phyloP scores from a whole-genome alignment of 108 stramenopile species.

The Conticribra guillardii region DNA sequence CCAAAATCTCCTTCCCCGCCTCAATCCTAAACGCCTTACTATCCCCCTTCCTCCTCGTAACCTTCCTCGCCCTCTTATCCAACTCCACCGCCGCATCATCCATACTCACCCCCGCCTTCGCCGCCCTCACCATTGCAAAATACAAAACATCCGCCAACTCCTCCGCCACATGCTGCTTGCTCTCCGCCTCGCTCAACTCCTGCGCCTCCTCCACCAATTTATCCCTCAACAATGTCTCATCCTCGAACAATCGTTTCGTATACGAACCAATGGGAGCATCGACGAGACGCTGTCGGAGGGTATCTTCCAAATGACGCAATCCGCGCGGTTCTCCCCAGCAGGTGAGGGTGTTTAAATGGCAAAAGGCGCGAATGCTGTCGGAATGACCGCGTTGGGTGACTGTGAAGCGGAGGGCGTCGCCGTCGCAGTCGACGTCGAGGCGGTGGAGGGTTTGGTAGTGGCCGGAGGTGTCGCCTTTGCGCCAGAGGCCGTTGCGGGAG shows the following conservation, averaged over 20 bases:
- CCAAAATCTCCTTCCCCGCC: slow-evolving; percentile 83
- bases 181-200: slow-evolving; percentile 92
- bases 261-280: slow-evolving; percentile 94
- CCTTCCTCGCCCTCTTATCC: slow-evolving; percentile 90
- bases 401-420: slow-evolving; percentile 92
- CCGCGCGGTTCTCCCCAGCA: slow-evolving; percentile 93
- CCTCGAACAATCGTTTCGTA: slow-evolving; percentile 96
- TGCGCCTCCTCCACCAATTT: slow-evolving; percentile 99
- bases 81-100: slow-evolving; percentile 91
- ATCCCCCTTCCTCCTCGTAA: slow-evolving; percentile 93
- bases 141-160: slow-evolving; percentile 97
- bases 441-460: slow-evolving; percentile 89
- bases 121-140: slow-evolving; percentile 95
- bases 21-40: slow-evolving; percentile 92
- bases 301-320: slow-evolving; percentile 85
- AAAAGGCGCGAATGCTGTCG: slow-evolving; percentile 79
- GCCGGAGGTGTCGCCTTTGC: slow-evolving; percentile 96
- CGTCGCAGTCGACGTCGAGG: slow-evolving; percentile 93
- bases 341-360: slow-evolving; percentile 89
- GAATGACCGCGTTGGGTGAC: slow-evolving; percentile 93
- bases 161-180: slow-evolving; percentile 86
- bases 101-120: slow-evolving; percentile 89
- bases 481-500: slow-evolving; percentile 88
- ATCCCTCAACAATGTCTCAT: slow-evolving; percentile 83
- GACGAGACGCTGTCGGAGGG: slow-evolving; percentile 71